phyloP scores from a whole-genome alignment of 106 monocot species.

The Dendrobium huoshanense region DNA sequence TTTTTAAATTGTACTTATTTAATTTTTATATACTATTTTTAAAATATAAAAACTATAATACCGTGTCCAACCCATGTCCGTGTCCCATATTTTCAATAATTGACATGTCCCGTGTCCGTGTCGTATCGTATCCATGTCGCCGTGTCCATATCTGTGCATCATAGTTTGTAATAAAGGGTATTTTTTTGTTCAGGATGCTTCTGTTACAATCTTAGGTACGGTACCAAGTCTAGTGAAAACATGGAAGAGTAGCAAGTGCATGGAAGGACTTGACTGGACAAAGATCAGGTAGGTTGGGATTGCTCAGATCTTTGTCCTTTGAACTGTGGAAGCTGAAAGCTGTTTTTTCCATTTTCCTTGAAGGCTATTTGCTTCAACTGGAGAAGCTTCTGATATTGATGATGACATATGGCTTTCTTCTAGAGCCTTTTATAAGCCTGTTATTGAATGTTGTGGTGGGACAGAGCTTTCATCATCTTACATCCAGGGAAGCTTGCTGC shows the following conservation, averaged over 20 bases:
- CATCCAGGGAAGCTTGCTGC: slow-evolving; percentile 61
- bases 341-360: slow-evolving; percentile 7
- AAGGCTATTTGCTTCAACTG: slow-evolving; percentile 65
- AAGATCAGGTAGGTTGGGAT: slow-evolving; percentile 54
- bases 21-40: too few species aligned
- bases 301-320: not conserved
- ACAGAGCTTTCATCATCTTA: slow-evolving; percentile 87
- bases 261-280: slow-evolving; percentile 82
- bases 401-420: slow-evolving; percentile 95
- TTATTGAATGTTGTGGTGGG: slow-evolving; percentile 91
- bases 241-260: slow-evolving; percentile 83
- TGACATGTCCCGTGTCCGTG: too few species aligned
- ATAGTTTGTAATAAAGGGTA: not conserved
- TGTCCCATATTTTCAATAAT: too few species aligned
- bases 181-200: slow-evolving; percentile 61
- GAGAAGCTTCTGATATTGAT: slow-evolving; percentile 82
- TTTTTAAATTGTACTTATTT: too few species aligned
- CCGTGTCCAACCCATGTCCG: too few species aligned
- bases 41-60: too few species aligned
- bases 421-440: slow-evolving; percentile 52
- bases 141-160: too few species aligned
- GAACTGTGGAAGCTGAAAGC: not conserved
- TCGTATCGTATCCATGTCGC: too few species aligned
- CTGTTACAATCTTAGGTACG: slow-evolving; percentile 75
- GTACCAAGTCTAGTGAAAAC: slow-evolving; percentile 85